phyloP scores from a whole-genome alignment of 768 basidiomycete genomes.

The Agaricus subrufescens region DNA sequence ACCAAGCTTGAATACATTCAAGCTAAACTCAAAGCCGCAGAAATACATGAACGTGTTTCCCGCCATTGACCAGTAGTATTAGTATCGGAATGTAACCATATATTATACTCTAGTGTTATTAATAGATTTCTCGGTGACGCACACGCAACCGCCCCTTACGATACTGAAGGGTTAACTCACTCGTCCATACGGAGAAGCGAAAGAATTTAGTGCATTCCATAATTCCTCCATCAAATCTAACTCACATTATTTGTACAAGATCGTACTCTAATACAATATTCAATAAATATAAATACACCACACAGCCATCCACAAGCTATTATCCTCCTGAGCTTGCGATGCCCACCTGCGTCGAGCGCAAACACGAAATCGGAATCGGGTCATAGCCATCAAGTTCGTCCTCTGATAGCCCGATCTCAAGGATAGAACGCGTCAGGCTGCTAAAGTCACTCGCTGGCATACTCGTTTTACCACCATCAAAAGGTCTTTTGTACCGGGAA shows the following conservation, averaged over 20 bases:
- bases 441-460: neutral
- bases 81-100: neutral
- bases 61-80: constrained; percentile 23
- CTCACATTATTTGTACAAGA: too few relatives aligned
- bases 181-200: too few relatives aligned
- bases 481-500: constrained; percentile 3
- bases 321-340: neutral
- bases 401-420: constrained; percentile 5
- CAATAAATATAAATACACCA: neutral
- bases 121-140: neutral
- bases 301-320: too few relatives aligned
- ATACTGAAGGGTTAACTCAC: too few relatives aligned
- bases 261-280: neutral
- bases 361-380: constrained; percentile 2
- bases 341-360: constrained; percentile 7
- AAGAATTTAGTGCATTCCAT: too few relatives aligned
- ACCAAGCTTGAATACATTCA: constrained; percentile 69
- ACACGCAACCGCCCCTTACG: too few relatives aligned
- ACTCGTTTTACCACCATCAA: neutral
- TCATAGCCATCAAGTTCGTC: constrained; percentile 3
- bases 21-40: constrained; percentile 72
- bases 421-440: neutral
- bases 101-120: neutral
- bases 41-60: constrained; percentile 50
- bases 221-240: too few relatives aligned